Evolutionary conservation across 768 basidiomycete genomes (phyloP).

Genomic region (Lactarius akahatsu): DNA sequence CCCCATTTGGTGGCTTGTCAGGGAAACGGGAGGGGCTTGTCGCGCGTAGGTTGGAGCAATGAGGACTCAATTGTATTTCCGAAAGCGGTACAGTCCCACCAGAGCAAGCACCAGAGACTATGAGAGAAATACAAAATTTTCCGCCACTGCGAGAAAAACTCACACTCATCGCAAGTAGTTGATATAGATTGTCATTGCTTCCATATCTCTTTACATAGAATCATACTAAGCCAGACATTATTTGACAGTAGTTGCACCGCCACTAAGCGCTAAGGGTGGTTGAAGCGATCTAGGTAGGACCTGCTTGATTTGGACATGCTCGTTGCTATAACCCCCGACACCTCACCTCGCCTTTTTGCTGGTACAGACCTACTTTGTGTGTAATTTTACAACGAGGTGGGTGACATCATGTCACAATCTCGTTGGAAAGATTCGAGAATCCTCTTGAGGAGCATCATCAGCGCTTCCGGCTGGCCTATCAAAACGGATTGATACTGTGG

Average conservation of each 20-base stretch:
- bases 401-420: constrained; percentile 11
- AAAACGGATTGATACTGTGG: constrained; percentile 12
- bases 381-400: constrained; percentile 1
- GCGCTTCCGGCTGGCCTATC: constrained; percentile 10
- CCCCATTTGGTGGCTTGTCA: constrained; percentile 17
- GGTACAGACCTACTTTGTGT: constrained; percentile 11
- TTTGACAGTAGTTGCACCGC: constrained; percentile 20
- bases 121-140: background rate
- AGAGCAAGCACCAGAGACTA: background rate
- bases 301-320: constrained; percentile 18
- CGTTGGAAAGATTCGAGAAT: background rate
- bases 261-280: constrained; percentile 17
- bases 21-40: constrained; percentile 13
- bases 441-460: constrained; percentile 15
- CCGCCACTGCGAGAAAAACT: background rate
- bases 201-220: background rate
- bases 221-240: constrained; percentile 1
- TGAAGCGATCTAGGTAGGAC: constrained; percentile 10
- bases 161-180: background rate
- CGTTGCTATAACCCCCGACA: constrained; percentile 26
- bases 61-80: background rate
- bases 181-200: background rate
- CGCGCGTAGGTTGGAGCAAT: constrained; percentile 5
- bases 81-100: background rate
- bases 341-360: constrained; percentile 9